Base-by-base conservation (phyloP, 108 stramenopile species). In the Cylindrotheca fusiformis region DNA sequence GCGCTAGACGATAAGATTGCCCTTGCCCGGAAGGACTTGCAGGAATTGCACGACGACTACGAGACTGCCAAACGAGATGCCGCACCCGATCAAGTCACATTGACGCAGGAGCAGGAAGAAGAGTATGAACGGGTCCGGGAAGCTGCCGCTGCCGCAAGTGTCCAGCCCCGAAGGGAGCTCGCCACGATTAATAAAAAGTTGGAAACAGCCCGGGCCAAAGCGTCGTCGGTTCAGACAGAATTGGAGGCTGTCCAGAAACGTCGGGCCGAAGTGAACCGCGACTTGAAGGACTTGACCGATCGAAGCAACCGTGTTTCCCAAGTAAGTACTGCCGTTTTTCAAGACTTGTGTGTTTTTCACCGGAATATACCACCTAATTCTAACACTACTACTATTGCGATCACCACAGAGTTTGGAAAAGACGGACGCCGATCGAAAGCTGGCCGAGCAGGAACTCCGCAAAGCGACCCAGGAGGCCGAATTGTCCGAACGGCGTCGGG, bases 81-180 rank as follows among this genome's bases (percentile, higher is more conserved):
- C 29, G 73, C 81, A 10, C 77, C 68, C 10, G 57, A 78, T 44
- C 74, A 72, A 67, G 71, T 76, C 71, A 63, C 77, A 2, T 59
- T 92, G 75, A 93, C 91, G 4, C 67, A 83, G 59, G 87, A 85
- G 36, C 91, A 95, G 60, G 90, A 94, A 65, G 72, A 79, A 49
- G 80, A 89, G 48, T 94, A 94, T 51, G 90, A 94, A 67, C 65
- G 71, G 3, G 83, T 92, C 64, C 61, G 76, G 4, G 87, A 95
- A 71, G 86, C 80, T 10, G 91, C 94, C 20, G 87, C 86, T 5
- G 87, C 90, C 3, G 91, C 87, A 14, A 88, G 87, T 69, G 87
- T 86, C 4, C 56, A 70, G 24, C 87, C 90, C 6, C 72, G 88
- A 30, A 66, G 75, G 4, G 72, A 69, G 41, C 64, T 95, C 45